Percentiles rank a stretch among this genome's conserved stretches.
phyloP scores from a whole-genome alignment of 768 basidiomycete genomes.

The Boletus subcaerulescens region DNA sequence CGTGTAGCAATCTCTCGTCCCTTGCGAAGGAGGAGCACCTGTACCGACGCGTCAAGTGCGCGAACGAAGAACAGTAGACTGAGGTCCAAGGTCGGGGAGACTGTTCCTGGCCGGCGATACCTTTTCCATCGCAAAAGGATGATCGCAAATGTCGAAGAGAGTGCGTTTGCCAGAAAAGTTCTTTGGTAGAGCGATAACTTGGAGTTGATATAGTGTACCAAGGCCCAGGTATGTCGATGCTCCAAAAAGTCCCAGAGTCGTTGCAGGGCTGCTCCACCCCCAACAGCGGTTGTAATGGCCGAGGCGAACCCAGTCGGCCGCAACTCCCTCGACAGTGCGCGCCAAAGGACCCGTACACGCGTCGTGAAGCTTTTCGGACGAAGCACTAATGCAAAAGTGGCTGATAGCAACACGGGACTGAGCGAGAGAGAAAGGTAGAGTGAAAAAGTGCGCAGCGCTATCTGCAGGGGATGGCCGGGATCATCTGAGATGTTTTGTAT shows the following conservation, averaged over 20 bases:
- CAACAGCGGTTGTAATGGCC: slow-evolving; percentile 59
- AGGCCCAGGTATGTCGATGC: neutral
- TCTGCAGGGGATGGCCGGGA: slow-evolving; percentile 50
- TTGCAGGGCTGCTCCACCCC: slow-evolving; percentile 57
- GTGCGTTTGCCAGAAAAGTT: slow-evolving; percentile 55
- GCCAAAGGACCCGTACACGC: slow-evolving; percentile 13
- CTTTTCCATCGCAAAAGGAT: slow-evolving; percentile 54
- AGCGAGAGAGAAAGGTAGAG: slow-evolving; percentile 64
- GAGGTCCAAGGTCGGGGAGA: slow-evolving; percentile 63
- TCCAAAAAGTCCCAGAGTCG: slow-evolving; percentile 39
- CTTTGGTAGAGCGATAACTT: slow-evolving; percentile 41
- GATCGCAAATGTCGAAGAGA: slow-evolving; percentile 58
- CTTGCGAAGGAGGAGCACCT: slow-evolving; percentile 43
- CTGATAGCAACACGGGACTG: slow-evolving; percentile 60
- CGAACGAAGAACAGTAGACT: slow-evolving; percentile 67
- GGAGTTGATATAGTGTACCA: slow-evolving; percentile 7
- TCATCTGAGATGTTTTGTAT: slow-evolving; percentile 26
- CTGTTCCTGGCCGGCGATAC: slow-evolving; percentile 12
- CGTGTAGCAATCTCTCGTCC: neutral
- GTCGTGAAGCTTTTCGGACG: slow-evolving; percentile 25
- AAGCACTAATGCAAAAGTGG: slow-evolving; percentile 37
- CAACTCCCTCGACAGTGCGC: slow-evolving; percentile 54
- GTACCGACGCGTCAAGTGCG: slow-evolving; percentile 61
- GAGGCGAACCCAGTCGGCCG: slow-evolving; percentile 65
- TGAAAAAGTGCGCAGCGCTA: slow-evolving; percentile 65